These are phyloP conservation scores for Sordariomycetes sp. DNA, from an alignment of 2,329 filamentous ascomycete genomes.

Conservation along the genomic window DNA sequence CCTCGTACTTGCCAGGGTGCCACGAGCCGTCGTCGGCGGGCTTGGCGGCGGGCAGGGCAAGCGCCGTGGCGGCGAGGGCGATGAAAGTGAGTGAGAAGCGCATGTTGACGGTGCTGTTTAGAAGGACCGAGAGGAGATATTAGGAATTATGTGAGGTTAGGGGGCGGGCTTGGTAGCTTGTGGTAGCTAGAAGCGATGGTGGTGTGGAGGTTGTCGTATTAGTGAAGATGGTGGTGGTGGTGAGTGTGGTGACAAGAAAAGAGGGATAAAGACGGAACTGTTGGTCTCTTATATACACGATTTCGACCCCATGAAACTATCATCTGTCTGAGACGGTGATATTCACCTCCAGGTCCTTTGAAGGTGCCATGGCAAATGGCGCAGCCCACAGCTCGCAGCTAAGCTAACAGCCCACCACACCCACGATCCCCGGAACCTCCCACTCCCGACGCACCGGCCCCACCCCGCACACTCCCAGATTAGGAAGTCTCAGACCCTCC, in stretches of 20 bases:
- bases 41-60: conserved; percentile 6
- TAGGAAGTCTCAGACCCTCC: too few relatives aligned
- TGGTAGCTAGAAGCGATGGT: background rate
- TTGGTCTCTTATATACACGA: background rate
- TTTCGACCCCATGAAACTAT: background rate
- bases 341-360: too few relatives aligned
- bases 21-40: conserved; percentile 6
- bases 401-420: too few relatives aligned
- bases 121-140: background rate
- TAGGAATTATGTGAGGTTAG: background rate
- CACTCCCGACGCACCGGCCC: too few relatives aligned
- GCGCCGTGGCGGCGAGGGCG: conserved; percentile 8
- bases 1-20: conserved; percentile 5
- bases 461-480: too few relatives aligned
- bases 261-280: background rate
- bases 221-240: background rate
- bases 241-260: background rate
- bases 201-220: background rate
- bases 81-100: conserved; percentile 8
- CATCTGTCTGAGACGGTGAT: background rate
- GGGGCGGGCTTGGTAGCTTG: background rate
- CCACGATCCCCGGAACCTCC: too few relatives aligned
- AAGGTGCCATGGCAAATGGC: too few relatives aligned
- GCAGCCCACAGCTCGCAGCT: too few relatives aligned
- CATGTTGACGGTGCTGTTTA: conserved; percentile 3